These are phyloP conservation scores for Pinus tabuliformis DNA, from an alignment of 75 land plant species.

Conservation along the genomic window DNA sequence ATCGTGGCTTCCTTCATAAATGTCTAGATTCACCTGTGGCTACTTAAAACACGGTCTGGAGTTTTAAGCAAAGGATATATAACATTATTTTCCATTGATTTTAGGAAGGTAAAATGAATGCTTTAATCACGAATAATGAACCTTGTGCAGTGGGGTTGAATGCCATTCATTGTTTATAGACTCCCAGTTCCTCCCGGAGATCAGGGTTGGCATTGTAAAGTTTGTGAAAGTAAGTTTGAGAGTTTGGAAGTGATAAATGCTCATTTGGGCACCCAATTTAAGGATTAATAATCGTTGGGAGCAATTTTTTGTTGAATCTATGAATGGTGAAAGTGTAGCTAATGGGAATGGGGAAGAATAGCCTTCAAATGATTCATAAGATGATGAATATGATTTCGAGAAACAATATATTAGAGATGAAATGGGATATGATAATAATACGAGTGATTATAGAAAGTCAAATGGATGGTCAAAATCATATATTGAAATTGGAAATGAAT, in stretches of 20 bases:
- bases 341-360: slow-evolving; percentile 43
- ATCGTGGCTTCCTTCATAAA: too few relatives aligned
- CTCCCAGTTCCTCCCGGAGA: slow-evolving; percentile 61
- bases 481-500: too few relatives aligned
- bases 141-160: too few relatives aligned
- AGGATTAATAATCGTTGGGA: slow-evolving; percentile 55
- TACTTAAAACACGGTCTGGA: too few relatives aligned
- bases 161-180: too few relatives aligned
- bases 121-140: too few relatives aligned
- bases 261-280: slow-evolving; percentile 67
- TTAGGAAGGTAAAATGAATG: too few relatives aligned
- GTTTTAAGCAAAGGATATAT: too few relatives aligned
- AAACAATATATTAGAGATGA: slow-evolving; percentile 16
- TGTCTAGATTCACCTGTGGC: too few relatives aligned
- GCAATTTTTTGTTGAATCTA: slow-evolving; percentile 77
- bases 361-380: slow-evolving; percentile 89
- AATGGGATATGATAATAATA: not conserved
- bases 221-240: slow-evolving; percentile 69
- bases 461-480: too few relatives aligned
- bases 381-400: slow-evolving; percentile 82
- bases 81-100: too few relatives aligned
- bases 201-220: slow-evolving; percentile 85
- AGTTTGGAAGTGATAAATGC: slow-evolving; percentile 77
- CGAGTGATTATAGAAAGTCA: too few relatives aligned
- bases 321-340: slow-evolving; percentile 26